Conservation (phyloP, 257 asterid genomes). For the Penstemon barbatus region DNA sequence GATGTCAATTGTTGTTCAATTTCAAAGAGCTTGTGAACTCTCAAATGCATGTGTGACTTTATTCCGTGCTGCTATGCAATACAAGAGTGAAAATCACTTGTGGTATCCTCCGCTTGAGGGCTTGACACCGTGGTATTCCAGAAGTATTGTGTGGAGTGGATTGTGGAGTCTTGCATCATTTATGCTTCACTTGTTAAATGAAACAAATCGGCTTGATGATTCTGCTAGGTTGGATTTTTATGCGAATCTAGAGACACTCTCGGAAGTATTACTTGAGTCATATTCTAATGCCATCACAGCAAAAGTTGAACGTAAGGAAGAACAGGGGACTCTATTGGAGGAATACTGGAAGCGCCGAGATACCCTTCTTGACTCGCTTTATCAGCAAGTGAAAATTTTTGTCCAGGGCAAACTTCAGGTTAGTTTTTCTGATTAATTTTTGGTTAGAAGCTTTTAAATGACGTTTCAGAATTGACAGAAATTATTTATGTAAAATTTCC, state of each 20-base stretch:
- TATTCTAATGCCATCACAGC: constrained; percentile 78
- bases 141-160: constrained; percentile 66
- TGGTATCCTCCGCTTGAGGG: constrained; percentile 94
- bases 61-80: constrained; percentile 62
- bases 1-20: constrained; percentile 57
- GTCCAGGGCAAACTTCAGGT: constrained; percentile 58
- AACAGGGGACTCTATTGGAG: constrained; percentile 59
- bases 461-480: constrained; percentile 24
- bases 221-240: constrained; percentile 54
- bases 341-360: constrained; percentile 82
- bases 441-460: neutral
- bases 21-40: constrained; percentile 80
- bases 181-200: constrained; percentile 75
- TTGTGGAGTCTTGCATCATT: constrained; percentile 75
- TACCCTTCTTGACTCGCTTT: constrained; percentile 73
- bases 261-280: constrained; percentile 84
- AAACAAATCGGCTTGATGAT: constrained; percentile 53
- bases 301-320: constrained; percentile 79
- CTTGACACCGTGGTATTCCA: constrained; percentile 87
- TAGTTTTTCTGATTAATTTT: constrained; percentile 27
- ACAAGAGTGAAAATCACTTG: constrained; percentile 68
- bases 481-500: constrained; percentile 4
- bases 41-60: constrained; percentile 76
- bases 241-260: constrained; percentile 61
- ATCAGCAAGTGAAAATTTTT: constrained; percentile 64